phyloP scores from a whole-genome alignment of 148 eudicot genomes.

The Fagopyrum homotropicum region DNA sequence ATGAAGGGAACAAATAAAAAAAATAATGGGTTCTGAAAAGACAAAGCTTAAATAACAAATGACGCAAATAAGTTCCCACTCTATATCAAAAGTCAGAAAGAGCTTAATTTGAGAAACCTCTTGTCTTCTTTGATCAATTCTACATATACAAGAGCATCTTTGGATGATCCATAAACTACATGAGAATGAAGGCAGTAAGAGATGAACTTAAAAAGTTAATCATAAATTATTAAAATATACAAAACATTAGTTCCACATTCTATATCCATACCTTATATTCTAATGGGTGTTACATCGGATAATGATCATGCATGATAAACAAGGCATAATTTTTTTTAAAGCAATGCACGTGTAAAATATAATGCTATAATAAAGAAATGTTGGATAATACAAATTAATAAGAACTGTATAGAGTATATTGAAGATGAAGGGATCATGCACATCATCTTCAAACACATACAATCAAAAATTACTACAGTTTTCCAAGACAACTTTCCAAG shows the following conservation, averaged over 20 bases:
- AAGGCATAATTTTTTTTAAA: not conserved
- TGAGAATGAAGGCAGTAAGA: slow-evolving; percentile 16
- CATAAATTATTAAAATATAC: not conserved
- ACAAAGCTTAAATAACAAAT: no score
- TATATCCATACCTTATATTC: not conserved
- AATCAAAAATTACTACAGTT: not conserved
- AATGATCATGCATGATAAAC: not conserved
- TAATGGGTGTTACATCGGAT: not conserved
- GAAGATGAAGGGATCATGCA: not conserved
- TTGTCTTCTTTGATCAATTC: slow-evolving; percentile 72
- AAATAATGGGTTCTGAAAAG: no score
- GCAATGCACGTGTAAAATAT: not conserved
- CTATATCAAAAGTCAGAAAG: no score
- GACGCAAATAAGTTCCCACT: no score
- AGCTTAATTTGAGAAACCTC: slow-evolving; percentile 27
- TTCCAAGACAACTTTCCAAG: not conserved
- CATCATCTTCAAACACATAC: not conserved
- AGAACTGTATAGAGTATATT: not conserved
- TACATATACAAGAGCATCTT: slow-evolving; percentile 65
- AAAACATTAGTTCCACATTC: not conserved
- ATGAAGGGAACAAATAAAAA: no score
- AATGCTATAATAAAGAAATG: not conserved
- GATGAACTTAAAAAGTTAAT: not conserved
- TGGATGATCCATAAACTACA: slow-evolving; percentile 88
- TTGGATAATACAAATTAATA: not conserved